Percentiles rank a stretch among this genome's conserved stretches.
These are phyloP conservation scores for Aspergillus sp. DNA, from an alignment of 2,329 filamentous ascomycete genomes.

Conservation along the genomic window DNA sequence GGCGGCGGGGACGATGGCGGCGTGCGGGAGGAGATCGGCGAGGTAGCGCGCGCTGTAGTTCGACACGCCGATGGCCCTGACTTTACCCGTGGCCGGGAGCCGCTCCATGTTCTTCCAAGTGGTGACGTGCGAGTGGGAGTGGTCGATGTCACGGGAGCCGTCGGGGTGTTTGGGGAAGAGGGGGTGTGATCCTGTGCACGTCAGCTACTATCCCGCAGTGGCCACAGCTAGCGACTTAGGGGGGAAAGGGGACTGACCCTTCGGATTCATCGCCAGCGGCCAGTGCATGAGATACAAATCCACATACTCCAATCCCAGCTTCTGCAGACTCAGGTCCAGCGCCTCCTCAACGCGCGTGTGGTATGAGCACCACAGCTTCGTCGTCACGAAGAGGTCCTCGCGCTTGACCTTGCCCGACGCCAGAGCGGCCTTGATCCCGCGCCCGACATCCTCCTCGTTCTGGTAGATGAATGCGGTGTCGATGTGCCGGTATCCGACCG, in stretches of 20 bases:
- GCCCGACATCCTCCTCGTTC: conserved; percentile 71
- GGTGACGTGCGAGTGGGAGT: conserved; percentile 59
- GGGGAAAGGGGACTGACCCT: conserved; percentile 39
- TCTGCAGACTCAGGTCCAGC: conserved; percentile 63
- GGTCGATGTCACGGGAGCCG: conserved; percentile 64
- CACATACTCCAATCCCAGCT: conserved; percentile 68
- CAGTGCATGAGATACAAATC: conserved; percentile 79
- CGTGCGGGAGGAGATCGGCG: conserved; percentile 47
- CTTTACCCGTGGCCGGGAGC: conserved; percentile 46
- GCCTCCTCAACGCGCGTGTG: conserved; percentile 59
- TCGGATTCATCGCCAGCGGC: conserved; percentile 68
- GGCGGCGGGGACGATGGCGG: conserved; percentile 54
- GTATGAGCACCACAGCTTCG: conserved; percentile 79
- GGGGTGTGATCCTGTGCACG: conserved; percentile 23
- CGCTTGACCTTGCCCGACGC: conserved; percentile 59
- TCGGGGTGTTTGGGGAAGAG: conserved; percentile 64
- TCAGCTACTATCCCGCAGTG: conserved; percentile 1
- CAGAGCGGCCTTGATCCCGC: conserved; percentile 66
- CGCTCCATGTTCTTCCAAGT: conserved; percentile 66
- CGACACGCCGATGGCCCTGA: conserved; percentile 49
- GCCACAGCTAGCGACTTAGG: neutral
- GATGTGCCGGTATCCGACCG: conserved; percentile 33
- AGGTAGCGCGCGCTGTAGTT: conserved; percentile 50
- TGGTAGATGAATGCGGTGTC: conserved; percentile 31
- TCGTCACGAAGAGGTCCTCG: conserved; percentile 72